Evolutionary conservation across 441 rosid species (phyloP), one percentile per base, ranked within the genome.

Genomic region (Biscutella auriculata): DNA sequence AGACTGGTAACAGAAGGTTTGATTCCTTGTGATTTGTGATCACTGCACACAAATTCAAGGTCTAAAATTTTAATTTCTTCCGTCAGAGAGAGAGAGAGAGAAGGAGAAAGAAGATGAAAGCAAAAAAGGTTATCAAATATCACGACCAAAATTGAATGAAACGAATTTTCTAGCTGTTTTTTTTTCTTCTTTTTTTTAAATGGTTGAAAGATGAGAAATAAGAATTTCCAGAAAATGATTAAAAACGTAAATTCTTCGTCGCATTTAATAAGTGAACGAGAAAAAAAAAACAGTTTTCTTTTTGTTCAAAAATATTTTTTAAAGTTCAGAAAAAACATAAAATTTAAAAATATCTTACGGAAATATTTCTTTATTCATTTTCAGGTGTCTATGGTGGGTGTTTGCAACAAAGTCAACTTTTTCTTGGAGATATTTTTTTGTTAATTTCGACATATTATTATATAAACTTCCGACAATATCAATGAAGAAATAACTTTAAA

Each of bases 1-100:
- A 68, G 68, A 50, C 44, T 63, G 67, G 60, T 43, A 34, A 34
- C 28, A 52, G 60, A 15, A 52, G 29, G 40, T 40, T 30, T 53
- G 34, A 49, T 23, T 51, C 51, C 44, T 40, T 51, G n/a, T n/a
- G n/a, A n/a, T n/a, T n/a, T 51, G 7, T 62, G 58, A 62, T 29
- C 59, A 27, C 50, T 39, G n/a, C n/a, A n/a, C n/a, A 37, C 46
- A 40, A 50, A 48, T 26, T 26, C 6, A 6, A 26, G 6, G 28
- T 26, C 6, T n/a, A n/a, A n/a, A 23, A 2, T 58, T 42, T 37
- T 42, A 6, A 19, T 45, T 58, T 14, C 16, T 35, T 34, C 12
- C 10, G 12, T 13, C 8, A 12, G 45, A n/a, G n/a, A n/a, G n/a
- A n/a, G n/a, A n/a, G n/a, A n/a, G 26, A 39, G 49, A 40, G 47